These are phyloP conservation scores for Neonectria faginata DNA, from an alignment of 2,329 filamentous ascomycete genomes.

Conservation along the genomic window DNA sequence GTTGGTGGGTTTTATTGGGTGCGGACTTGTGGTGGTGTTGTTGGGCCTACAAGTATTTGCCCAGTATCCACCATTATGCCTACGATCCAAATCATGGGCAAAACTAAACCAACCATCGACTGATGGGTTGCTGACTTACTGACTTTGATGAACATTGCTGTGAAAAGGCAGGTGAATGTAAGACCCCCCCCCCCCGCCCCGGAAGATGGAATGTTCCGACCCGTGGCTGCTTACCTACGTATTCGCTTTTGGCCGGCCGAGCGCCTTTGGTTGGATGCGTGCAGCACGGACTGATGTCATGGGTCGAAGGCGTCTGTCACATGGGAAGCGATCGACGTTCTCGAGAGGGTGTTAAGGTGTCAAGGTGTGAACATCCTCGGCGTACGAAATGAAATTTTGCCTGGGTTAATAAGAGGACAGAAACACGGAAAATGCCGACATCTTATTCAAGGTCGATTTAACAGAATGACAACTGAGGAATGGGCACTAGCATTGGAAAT, in stretches of 20 bases:
- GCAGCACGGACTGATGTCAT: conserved; percentile 41
- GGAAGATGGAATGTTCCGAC: conserved; percentile 22
- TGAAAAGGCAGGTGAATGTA: neutral
- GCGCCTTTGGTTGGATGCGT: neutral
- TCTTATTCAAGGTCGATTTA: neutral
- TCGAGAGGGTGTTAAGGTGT: neutral
- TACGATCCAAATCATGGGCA: neutral
- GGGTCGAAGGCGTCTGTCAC: conserved; percentile 24
- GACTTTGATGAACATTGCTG: neutral
- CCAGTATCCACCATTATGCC: neutral
- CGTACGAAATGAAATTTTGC: neutral
- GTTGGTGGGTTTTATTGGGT: conserved; percentile 11
- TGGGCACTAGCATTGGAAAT: neutral
- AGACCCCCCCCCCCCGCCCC: too few species aligned
- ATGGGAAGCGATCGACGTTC: conserved; percentile 36
- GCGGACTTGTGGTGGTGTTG: conserved; percentile 8
- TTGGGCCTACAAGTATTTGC: neutral
- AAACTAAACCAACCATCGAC: neutral
- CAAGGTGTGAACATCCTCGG: neutral
- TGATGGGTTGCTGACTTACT: neutral
- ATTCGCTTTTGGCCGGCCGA: neutral
- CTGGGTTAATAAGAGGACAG: too few species aligned
- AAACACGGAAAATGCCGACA: neutral
- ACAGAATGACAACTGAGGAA: neutral
- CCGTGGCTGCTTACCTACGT: neutral